Conservation (phyloP, 2,329 filamentous ascomycete genomes). For the Talaromyces pinophilus region DNA sequence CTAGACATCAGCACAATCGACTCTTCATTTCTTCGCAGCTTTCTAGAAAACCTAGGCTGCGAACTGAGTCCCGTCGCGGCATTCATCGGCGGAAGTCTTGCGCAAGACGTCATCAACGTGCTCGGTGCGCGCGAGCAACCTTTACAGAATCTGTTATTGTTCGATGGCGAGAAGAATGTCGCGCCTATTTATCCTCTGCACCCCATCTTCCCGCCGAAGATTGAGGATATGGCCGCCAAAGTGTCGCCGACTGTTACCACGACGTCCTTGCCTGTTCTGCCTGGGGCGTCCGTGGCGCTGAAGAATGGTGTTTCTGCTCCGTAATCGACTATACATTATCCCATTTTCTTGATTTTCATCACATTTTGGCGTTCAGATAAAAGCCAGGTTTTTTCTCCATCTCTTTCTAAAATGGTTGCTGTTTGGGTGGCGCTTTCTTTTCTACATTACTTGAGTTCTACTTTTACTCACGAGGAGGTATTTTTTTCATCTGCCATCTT, state of each 20-base stretch:
- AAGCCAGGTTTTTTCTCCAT: background rate
- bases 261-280: conserved; percentile 10
- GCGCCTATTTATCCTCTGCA: conserved; percentile 81
- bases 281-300: background rate
- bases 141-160: conserved; percentile 90
- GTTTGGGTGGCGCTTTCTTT: background rate
- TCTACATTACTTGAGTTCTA: background rate
- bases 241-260: conserved; percentile 24
- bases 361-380: background rate
- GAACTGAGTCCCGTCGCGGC: conserved; percentile 87
- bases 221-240: conserved; percentile 29
- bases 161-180: conserved; percentile 80
- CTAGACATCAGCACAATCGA: conserved; percentile 67
- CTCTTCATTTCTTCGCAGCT: conserved; percentile 74
- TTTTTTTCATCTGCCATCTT: background rate
- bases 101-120: conserved; percentile 97
- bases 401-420: background rate
- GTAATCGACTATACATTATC: background rate
- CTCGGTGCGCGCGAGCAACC: conserved; percentile 88
- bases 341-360: background rate
- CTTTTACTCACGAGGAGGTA: background rate
- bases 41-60: conserved; percentile 80
- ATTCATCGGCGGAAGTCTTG: conserved; percentile 83
- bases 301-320: conserved; percentile 6
- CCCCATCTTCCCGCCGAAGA: conserved; percentile 56